Evolutionary conservation across 2,329 filamentous ascomycete genomes (phyloP), one percentile per base, ranked within the genome.

Genomic region (Tolypocladium cylindrosporum): DNA sequence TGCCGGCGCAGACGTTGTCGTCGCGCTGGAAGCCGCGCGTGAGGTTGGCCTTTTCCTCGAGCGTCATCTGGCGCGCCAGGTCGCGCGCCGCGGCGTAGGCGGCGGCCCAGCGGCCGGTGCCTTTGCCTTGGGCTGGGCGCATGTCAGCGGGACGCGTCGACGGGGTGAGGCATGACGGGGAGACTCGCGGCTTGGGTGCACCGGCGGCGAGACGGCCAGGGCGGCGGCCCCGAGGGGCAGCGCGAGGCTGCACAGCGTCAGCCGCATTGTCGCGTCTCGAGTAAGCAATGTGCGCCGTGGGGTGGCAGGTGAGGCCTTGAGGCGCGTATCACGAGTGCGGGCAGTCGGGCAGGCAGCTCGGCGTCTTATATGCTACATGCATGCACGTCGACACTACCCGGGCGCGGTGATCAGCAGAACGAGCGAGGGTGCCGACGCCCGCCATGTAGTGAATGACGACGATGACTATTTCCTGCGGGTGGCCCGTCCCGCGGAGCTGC

Each of bases 1-100:
- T 78, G 1, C 77, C 78, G 1, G 76, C 74, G 57, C 78, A 80
- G n/a, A 71, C 67, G 59, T 77, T 79, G 75, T 74, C 72, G 3
- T 70, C 84, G 63, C 55, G 43, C 39, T 81, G 78, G 53, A 85
- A 80, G 45, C 77, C 77, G n/a, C 73, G 68, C 1, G 77, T 79
- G 7, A 79, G 68, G 59, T 80, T 79, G 40, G 72, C 83, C 66
- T 85, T 88, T 66, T 89, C 86, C 14, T 85, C 84, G 1, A 88
- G 69, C 0, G 85, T 88, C 80, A 89, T 82, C 55, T 81, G 78
- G 36, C 72, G 71, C 11, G 88, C 85, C 2, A 89, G 70, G 1
- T 71, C 67, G 40, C 77, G 74, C 1, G 86, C 85, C 61, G 79
- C 82, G 50, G 71, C 70, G 64, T 87, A 88, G 48, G 85, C 83